Conservation (phyloP, 345 rosid species). For the Salix caprea region DNA sequence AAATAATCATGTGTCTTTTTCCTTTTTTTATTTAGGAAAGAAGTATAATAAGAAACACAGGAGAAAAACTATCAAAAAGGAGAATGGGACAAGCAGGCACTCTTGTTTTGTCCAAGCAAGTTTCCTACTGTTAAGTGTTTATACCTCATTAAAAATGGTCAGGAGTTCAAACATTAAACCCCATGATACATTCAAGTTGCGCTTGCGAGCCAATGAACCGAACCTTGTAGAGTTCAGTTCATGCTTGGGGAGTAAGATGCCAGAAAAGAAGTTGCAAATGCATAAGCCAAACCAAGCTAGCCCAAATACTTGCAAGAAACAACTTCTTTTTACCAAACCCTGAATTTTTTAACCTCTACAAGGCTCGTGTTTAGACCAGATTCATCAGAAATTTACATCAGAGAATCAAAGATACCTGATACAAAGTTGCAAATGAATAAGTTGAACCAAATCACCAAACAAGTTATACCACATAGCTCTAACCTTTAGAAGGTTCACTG, state of each 20-base stretch:
- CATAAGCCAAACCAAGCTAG: neutral
- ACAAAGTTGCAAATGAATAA: neutral
- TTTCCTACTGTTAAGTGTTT: neutral
- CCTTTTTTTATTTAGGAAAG: no score
- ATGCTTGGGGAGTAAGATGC: neutral
- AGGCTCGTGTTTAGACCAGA: neutral
- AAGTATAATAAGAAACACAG: no score
- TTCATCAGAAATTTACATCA: no score
- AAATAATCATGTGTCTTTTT: no score
- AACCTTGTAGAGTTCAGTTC: neutral
- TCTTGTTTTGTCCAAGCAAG: neutral
- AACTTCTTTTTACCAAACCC: neutral
- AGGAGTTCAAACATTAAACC: neutral
- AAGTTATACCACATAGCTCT: conserved; percentile 1
- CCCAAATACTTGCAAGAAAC: neutral
- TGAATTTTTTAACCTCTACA: neutral
- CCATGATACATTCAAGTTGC: neutral
- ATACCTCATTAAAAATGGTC: neutral
- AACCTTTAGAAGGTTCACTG: conserved; percentile 92
- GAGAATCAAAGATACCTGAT: neutral
- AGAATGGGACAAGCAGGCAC: no score
- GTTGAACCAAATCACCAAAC: neutral
- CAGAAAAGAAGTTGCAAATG: no score
- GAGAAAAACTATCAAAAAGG: no score
- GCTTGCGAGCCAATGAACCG: neutral